Evolutionary conservation across 1,284 basidiomycete genomes (phyloP).

Genomic region (Schizophyllum amplum): DNA sequence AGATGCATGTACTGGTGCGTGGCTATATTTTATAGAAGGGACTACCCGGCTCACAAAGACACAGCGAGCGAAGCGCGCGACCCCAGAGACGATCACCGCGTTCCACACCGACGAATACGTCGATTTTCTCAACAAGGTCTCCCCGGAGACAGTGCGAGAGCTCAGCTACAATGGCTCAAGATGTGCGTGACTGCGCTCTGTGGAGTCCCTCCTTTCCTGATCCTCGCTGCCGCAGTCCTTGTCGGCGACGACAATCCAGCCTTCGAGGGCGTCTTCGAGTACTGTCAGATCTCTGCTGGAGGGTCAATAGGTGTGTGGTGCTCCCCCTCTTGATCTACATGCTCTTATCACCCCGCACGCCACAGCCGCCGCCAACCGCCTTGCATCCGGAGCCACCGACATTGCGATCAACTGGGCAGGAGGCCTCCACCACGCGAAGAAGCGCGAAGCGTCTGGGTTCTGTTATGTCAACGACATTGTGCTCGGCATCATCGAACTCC

Average conservation of each 20-base stretch:
- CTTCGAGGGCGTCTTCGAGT: constrained; percentile 96
- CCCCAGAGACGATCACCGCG: constrained; percentile 76
- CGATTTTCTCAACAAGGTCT: constrained; percentile 82
- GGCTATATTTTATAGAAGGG: neutral
- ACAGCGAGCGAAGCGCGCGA: constrained; percentile 77
- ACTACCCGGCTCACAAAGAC: neutral
- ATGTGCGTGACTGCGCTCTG: constrained; percentile 46
- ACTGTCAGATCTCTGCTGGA: constrained; percentile 94
- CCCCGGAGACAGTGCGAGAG: constrained; percentile 81
- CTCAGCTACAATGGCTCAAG: constrained; percentile 78
- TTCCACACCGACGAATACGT: constrained; percentile 99
- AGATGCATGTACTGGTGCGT: constrained; percentile 86
- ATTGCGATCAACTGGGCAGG: constrained; percentile 98
- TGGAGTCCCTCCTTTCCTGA: neutral
- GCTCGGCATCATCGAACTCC: constrained; percentile 81
- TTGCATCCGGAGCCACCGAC: constrained; percentile 80
- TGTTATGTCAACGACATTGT: constrained; percentile 99
- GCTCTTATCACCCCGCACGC: constrained; percentile 1
- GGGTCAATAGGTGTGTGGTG: constrained; percentile 69
- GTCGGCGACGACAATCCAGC: constrained; percentile 95
- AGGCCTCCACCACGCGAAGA: constrained; percentile 97
- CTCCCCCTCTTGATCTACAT: neutral
- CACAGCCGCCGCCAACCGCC: constrained; percentile 72
- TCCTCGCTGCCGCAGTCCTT: constrained; percentile 45
- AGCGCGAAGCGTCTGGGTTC: constrained; percentile 92